Evolutionary conservation across 176 grass and related monocot species (phyloP), one percentile per base, ranked within the genome.

Genomic region (Phragmites australis): DNA sequence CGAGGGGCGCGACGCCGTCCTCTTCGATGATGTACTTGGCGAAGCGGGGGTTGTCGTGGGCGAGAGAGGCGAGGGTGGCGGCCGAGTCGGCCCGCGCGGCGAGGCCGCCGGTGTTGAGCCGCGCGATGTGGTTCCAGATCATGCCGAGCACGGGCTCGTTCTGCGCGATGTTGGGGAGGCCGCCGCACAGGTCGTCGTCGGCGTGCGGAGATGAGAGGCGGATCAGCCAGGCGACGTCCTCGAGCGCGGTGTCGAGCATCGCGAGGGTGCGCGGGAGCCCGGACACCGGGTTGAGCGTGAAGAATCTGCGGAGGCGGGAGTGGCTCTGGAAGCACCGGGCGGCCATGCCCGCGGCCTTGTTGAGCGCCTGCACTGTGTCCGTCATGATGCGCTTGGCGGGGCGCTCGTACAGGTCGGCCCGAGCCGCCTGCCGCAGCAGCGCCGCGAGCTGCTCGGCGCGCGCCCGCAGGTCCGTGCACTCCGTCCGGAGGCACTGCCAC

Each of bases 21-120:
- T 99, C 96, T 75, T 95, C 88, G 72, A 99, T 88, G 80, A 99
- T 99, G 72, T 51, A 79, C 81, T 91, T 93, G 65, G 88, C 93
- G 82, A 70, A 91, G 84, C 87, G 90, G 6, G 93, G 78, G 60
- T 60, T 93, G 88, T 88, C 96, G 6, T 61, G 75, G 18, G 93
- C 93, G 63, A 99, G 86, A 5, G 90, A 89, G 7, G 91, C 88
- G n/a, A 99, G 89, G 7, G 45, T 86, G 78, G 75, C 60, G 32
- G 93, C 93, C 3, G 81, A 52, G 46, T 93, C 93, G 15, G 86
- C 85, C 17, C 93, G 88, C 44, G 78, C 83, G 41, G 82, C 83
- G 69, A 83, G 82, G 22, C 54, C 84, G 8, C 90, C 88, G 30
- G 83, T 89, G 53, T 93, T 83, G 67, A 97, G 90, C 47, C 86